Evolutionary conservation across 2,329 filamentous ascomycete species (phyloP), one percentile per base, ranked within the genome.

Genomic region (Aureobasidium sp.): DNA sequence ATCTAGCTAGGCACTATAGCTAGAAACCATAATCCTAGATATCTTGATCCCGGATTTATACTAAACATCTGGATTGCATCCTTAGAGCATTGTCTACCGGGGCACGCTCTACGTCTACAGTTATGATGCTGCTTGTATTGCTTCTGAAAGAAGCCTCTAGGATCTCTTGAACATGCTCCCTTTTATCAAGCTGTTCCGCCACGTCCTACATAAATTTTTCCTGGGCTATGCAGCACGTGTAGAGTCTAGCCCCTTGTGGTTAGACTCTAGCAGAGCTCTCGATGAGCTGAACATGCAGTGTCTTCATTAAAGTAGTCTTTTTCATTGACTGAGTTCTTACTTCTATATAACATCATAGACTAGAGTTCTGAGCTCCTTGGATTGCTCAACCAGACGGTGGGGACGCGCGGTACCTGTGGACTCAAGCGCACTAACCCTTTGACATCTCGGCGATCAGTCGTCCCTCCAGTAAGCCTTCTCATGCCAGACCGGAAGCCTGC

Each of bases 401-500:
- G 78, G 51, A 80, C 77, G 65, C 77, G 79, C 1, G 79, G 79
- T 14, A 80, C 77, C 64, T 76, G 74, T 3, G 78, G 79, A 63
- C 76, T 77, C 8, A 64, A 56, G 11, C 70, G 71, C 62, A 72
- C 74, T 12, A 75, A 67, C 14, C 79, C 77, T 56, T 72, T 74
- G 11, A 71, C 68, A 52, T 74, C 73, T 45, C 65, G 66, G 31
- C 64, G 67, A n/a, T 63, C 55, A 15, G 37, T 39, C 6, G 76
- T 74, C 0, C 73, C 73, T 11, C 85, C 84, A 2, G 86, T 88
- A 60, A 88, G 75, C 59, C 86, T 76, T 41, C 84, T 76, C 15
- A 79, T 72, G 17, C 74, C 69, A 15, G 73, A 74, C 20, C 87
- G 67, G 65, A 71, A 68, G 9, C 84, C 27, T 83, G 73, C 63